Base-by-base conservation (phyloP, 148 eudicot species). In the Amaranthus hypochondriacus region DNA sequence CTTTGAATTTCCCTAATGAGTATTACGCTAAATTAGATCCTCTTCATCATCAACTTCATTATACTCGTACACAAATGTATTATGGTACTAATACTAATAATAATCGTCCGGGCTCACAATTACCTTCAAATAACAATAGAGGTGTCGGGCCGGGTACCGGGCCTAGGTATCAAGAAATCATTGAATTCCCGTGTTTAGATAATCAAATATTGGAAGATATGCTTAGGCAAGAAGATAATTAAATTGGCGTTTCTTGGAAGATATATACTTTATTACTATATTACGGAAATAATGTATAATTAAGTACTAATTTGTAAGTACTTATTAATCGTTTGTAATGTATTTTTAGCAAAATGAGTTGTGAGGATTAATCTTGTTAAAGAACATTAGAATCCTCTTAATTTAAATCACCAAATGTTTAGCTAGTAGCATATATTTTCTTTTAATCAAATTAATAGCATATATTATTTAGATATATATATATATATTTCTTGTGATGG, bases 181-280 rank as follows among this genome's bases (percentile, higher is more conserved):
- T 89, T 55, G 94, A 89, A 78, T 70, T 89, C 44, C 89, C 86
- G 83, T 89, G 65, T 62, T 79, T 84, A 51, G 94, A 89, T 65
- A 80, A 87, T 39, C 71, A 73, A n/a, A 84, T 89, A 51, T 63
- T 89, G 81, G 88, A 89, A 67, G 88, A 87, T 10, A 87, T 89
- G 86, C 94, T 89, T 67, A 82, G 81, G 15, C 61, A 73, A 43
- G 69, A 80, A 9, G 48, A 76, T 51, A 42, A 48, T 28, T 52
- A 46, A 52, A 42, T 43, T 2, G 9, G 9, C 4, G 9, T 55
- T n/a, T 15, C 54, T 12, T 53, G 47, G n/a, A 2, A 56, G 6
- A 12, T 56, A 21, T 59, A n/a, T 28, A 3, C 2, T 55, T 59
- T 18, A 10, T 58, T 18, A 58, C 28, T 60, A 60, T 60, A 60